Conservation (phyloP, 106 monocot species). For the Triglochin maritima region DNA sequence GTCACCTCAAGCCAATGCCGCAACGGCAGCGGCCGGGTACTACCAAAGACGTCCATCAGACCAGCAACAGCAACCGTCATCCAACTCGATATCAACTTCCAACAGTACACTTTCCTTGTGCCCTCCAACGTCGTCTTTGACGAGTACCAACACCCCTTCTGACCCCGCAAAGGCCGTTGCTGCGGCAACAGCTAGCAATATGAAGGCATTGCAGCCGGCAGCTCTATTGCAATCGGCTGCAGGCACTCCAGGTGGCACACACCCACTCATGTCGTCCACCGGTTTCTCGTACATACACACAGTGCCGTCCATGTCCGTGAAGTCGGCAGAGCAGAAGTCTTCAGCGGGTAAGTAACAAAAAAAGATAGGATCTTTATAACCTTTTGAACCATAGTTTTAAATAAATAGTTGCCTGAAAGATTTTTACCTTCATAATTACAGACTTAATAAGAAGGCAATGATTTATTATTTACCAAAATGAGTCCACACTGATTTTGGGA, state of each 20-base stretch:
- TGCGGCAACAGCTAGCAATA: constrained; percentile 2
- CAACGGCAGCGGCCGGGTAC: constrained; percentile 9
- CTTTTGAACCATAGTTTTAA: too few relatives aligned
- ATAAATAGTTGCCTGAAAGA: too few relatives aligned
- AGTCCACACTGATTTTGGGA: not conserved
- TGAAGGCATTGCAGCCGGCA: constrained; percentile 4
- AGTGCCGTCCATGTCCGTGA: constrained; percentile 32
- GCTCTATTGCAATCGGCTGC: constrained; percentile 7
- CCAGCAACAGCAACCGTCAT: constrained; percentile 2
- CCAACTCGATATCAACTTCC: constrained; percentile 1
- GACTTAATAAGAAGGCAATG: not conserved
- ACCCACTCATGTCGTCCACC: constrained; percentile 6
- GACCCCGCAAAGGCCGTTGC: constrained; percentile 10
- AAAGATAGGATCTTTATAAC: too few relatives aligned
- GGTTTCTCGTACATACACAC: constrained; percentile 34
- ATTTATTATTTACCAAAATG: not conserved
- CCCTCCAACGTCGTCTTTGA: not conserved
- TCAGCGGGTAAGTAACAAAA: constrained; percentile 24
- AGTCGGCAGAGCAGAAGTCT: constrained; percentile 43
- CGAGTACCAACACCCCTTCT: constrained; percentile 6
- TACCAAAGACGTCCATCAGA: constrained; percentile 17
- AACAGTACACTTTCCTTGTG: constrained; percentile 3
- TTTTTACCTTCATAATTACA: not conserved
- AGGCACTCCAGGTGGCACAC: not conserved
- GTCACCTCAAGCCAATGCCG: constrained; percentile 5